These are phyloP conservation scores for Holtermannia corniformis DNA, from an alignment of 768 basidiomycete genomes.

Conservation along the genomic window DNA sequence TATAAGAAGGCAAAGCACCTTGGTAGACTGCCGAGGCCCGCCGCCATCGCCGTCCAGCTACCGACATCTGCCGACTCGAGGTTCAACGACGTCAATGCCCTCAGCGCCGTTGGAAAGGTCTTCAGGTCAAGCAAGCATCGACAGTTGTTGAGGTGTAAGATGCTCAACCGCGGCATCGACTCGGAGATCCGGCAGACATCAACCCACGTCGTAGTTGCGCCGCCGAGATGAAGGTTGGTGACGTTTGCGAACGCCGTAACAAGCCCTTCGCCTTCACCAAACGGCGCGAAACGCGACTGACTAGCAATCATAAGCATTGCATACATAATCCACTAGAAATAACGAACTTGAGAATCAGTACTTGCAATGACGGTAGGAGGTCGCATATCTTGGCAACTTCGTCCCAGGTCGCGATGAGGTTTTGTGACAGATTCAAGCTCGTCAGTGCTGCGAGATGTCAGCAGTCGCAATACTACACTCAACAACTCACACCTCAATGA, in stretches of 20 bases:
- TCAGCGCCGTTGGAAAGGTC: background rate
- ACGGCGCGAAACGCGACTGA: constrained; percentile 8
- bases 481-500: constrained; percentile 9
- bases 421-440: constrained; percentile 72
- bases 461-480: background rate
- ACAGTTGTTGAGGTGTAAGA: constrained; percentile 17
- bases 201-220: constrained; percentile 20
- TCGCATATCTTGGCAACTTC: constrained; percentile 54
- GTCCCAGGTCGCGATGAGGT: constrained; percentile 63
- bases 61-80: background rate
- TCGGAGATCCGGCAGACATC: constrained; percentile 18
- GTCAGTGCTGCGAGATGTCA: constrained; percentile 51
- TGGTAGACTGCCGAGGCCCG: background rate
- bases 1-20: background rate
- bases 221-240: constrained; percentile 23
- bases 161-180: constrained; percentile 11
- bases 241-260: constrained; percentile 1
- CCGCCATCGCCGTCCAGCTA: background rate
- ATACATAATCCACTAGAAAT: background rate
- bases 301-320: background rate
- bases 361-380: constrained; percentile 55
- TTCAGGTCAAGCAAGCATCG: background rate
- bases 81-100: background rate
- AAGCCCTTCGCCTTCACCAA: constrained; percentile 1
- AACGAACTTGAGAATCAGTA: constrained; percentile 69